Evolutionary conservation across 169 alveolate genomes (phyloP).

Genomic region (Besnoitia besnoiti): DNA sequence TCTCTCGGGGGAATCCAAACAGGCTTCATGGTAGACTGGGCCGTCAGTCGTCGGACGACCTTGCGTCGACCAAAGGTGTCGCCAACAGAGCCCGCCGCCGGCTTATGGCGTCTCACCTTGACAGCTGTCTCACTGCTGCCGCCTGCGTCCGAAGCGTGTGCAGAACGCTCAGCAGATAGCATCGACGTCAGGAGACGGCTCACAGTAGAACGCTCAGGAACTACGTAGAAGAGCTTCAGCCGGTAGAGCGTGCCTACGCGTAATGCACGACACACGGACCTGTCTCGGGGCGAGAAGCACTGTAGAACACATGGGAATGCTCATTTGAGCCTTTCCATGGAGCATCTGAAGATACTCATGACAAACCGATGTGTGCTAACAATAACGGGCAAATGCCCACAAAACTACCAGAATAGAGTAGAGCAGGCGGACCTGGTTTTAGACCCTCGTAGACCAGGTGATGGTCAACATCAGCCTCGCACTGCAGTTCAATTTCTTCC

Average conservation of each 20-base stretch:
- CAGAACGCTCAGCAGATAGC: background rate
- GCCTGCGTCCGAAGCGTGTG: background rate
- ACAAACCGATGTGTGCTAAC: too few species aligned
- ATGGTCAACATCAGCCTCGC: conserved; percentile 31
- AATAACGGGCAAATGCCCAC: too few species aligned
- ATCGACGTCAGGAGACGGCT: background rate
- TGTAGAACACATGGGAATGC: too few species aligned
- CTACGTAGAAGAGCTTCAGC: conserved; percentile 26
- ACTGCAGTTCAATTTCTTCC: conserved; percentile 4
- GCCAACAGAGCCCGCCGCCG: background rate
- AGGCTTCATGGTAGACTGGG: background rate
- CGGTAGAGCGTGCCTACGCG: conserved; percentile 8
- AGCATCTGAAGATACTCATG: too few species aligned
- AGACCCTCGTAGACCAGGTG: background rate
- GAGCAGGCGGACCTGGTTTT: conserved; percentile 26
- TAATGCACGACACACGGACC: too few species aligned
- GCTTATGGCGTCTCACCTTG: background rate
- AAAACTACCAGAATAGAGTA: too few species aligned
- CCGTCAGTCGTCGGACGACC: background rate
- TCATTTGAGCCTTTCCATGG: too few species aligned
- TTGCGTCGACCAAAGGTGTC: background rate
- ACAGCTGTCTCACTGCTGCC: background rate
- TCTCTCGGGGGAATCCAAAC: background rate
- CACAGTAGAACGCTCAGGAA: background rate
- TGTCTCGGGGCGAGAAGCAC: too few species aligned